Evolutionary conservation across 495 filamentous ascomycete genomes (phyloP).

Genomic region (Viridothelium virens): DNA sequence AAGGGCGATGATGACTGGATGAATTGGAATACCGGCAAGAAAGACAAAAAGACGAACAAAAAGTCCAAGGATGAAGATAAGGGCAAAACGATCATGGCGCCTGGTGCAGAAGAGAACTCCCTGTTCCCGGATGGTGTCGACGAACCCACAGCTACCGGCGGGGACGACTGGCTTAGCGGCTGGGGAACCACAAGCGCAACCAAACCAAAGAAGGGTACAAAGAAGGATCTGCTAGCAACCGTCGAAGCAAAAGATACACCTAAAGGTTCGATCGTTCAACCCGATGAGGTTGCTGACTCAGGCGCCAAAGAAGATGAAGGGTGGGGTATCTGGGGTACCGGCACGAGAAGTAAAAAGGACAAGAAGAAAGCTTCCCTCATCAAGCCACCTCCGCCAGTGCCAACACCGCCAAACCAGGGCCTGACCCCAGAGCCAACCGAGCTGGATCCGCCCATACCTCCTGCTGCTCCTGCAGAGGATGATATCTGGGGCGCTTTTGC

Average conservation of each 20-base stretch:
- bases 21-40: slow-evolving; percentile 19
- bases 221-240: slow-evolving; percentile 24
- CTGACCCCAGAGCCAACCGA: slow-evolving; percentile 17
- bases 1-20: slow-evolving; percentile 22
- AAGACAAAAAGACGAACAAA: slow-evolving; percentile 34
- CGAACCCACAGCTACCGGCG: slow-evolving; percentile 30
- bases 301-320: slow-evolving; percentile 22
- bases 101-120: slow-evolving; percentile 21
- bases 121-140: slow-evolving; percentile 30
- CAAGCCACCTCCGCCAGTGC: slow-evolving; percentile 25
- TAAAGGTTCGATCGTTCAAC: slow-evolving; percentile 17
- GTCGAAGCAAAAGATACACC: slow-evolving; percentile 18
- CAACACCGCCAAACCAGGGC: slow-evolving; percentile 30
- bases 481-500: slow-evolving; percentile 16
- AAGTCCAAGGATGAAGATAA: slow-evolving; percentile 12
- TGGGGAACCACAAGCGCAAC: slow-evolving; percentile 29
- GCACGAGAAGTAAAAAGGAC: slow-evolving; percentile 24
- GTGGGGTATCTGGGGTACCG: slow-evolving; percentile 20
- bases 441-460: slow-evolving; percentile 17
- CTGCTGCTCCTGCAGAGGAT: slow-evolving; percentile 24
- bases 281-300: slow-evolving; percentile 26
- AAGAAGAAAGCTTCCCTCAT: slow-evolving; percentile 28
- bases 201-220: slow-evolving; percentile 37
- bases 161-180: slow-evolving; percentile 24
- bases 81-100: slow-evolving; percentile 17